Base-by-base conservation (phyloP, 169 alveolate genomes). In the Plasmodium vivax region DNA sequence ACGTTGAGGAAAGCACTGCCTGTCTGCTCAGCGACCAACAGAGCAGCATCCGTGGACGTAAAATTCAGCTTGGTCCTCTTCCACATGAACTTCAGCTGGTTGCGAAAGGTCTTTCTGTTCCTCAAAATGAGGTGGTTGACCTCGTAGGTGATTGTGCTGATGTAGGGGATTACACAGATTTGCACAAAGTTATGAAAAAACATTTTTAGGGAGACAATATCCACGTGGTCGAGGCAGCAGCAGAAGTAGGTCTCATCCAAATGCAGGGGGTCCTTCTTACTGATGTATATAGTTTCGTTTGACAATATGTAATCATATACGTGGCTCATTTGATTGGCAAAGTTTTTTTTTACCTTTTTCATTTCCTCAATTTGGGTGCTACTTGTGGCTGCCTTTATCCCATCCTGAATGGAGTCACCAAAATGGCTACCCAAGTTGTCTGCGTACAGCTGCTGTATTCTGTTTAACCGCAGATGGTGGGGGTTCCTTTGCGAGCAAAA, bases 81-180 rank as follows among this genome's bases (percentile, higher is more conserved):
- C 93, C 93, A 85, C 93, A 85, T 85, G 62, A 85, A 85, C 45
- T 85, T 85, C 23, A 85, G 36, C 32, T 85, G 93, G 34, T 74
- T 85, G 4, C 56, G 36, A 43, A 85, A 54, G 30, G 87, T 85
- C 56, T 85, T 85, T 77, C 80, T 51, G 77, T 85, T 85, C 71
- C 19, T 85, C 38, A 85, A 16, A 54, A 85, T 85, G 16, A 85
- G 32, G 43, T 77, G 77, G 45, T 85, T 85, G 3, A 85, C 77
- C 23, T 85, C 85, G 68, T 85, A 12, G 5, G 93, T 75, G 7
- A 85, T 51, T 30, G 81, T 51, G 38, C 45, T 85, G 14, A 85
- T 85, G 34, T 85, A 85, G 16, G 93, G 85, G 23, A 75, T n/a
- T 0, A 85, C 87, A 54, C 80, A 75, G 2, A 85, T 85, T 16